Evolutionary conservation across 1,284 basidiomycete species (phyloP), one percentile per base, ranked within the genome.

Genomic region (Fomes fomentarius): DNA sequence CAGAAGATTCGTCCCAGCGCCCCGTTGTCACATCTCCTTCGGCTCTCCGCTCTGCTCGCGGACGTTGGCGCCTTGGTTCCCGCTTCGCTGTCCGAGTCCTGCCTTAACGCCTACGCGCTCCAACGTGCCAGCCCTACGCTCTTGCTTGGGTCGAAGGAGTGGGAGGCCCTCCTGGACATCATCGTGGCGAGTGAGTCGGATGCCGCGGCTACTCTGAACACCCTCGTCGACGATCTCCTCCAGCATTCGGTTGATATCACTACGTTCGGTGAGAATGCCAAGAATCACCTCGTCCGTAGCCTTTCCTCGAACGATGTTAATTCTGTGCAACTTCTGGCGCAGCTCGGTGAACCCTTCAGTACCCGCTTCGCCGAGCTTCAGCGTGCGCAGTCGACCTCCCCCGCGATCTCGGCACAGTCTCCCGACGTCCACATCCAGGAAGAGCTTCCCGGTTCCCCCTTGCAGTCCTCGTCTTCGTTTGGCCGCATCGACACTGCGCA

Each of bases 141-240:
- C 28, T 22, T 35, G 12, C 66, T 74, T n/a, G 47, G 58, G 10
- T 15, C 50, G 2, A 41, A 58, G 17, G 71, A 72, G 25, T 66
- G 72, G 58, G 71, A 75, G 41, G 55, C 60, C 0, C 48, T 75
- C 15, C 47, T 74, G 22, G 51, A 68, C 21, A 63, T 66, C 0
- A 47, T 57, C 52, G 58, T 49, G 52, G 37, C 59, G 7, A 52
- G 38, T 44, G 59, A 61, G 2, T 45, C 45, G 7, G 59, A 61
- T 30, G 28, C 49, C 10, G 25, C 59, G n/a, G 59, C 59, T 14
- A 49, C 53, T 14, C 15, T 61, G 44, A 61, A 61, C 48, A 61
- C 59, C 6, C 50, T 61, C 9, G 59, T 61, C 8, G 59, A 61
- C 39, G 59, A 61, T 34, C 50, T 61, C 19, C 54, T 61, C 3